Conservation (phyloP, 1,139 yeast genomes). For the Lodderomyces theae region DNA sequence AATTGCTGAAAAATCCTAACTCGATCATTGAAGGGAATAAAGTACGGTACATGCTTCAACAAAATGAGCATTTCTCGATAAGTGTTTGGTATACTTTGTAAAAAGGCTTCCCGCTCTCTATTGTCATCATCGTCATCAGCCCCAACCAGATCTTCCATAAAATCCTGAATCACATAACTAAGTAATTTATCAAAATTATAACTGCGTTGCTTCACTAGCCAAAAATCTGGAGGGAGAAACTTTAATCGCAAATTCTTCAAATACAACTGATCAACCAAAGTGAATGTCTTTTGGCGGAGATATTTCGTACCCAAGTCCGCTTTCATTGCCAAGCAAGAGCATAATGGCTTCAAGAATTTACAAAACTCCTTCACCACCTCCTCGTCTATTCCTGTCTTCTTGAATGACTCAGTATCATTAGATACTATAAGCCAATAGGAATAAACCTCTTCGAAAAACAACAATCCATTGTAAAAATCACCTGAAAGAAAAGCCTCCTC, state of each 20-base stretch:
- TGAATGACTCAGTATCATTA: conserved; percentile 64
- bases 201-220: conserved; percentile 43
- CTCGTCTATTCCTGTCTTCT: conserved; percentile 41
- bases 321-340: conserved; percentile 37
- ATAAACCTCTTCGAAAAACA: conserved; percentile 38
- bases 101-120: conserved; percentile 14
- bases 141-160: conserved; percentile 23
- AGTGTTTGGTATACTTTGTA: neutral
- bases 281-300: neutral
- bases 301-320: neutral
- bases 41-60: conserved; percentile 69
- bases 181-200: conserved; percentile 32
- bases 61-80: conserved; percentile 36
- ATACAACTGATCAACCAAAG: conserved; percentile 64
- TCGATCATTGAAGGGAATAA: conserved; percentile 70
- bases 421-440: conserved; percentile 58
- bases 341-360: conserved; percentile 50
- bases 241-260: conserved; percentile 63
- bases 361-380: conserved; percentile 48
- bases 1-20: conserved; percentile 71
- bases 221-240: conserved; percentile 54
- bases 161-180: conserved; percentile 39
- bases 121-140: conserved; percentile 18
- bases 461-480: conserved; percentile 34
- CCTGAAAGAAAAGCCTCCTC: conserved; percentile 2